A percentile compares a stretch with the other conserved stretches of the same genome.
Evolutionary conservation across 2,329 filamentous ascomycete species (phyloP).

Genomic region (Elsinoe arachidis): DNA sequence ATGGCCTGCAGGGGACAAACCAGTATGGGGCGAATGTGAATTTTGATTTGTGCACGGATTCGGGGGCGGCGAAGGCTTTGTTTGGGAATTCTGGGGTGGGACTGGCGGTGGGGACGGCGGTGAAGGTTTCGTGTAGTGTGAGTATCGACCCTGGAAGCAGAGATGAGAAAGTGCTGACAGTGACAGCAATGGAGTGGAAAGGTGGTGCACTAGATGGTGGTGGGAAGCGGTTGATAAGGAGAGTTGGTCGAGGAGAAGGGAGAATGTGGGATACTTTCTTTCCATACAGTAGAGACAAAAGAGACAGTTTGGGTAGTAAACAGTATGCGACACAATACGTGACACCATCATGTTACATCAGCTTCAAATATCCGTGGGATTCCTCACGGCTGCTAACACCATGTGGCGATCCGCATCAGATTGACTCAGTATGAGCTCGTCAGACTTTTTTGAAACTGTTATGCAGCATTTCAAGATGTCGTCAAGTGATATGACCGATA

Average conservation of each 20-base stretch:
- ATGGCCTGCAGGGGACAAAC: slow-evolving; percentile 26
- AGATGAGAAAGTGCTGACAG: neutral
- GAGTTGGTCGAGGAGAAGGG: neutral
- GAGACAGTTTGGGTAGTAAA: no score
- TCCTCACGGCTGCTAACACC: no score
- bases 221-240: neutral
- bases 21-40: slow-evolving; percentile 32
- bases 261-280: neutral
- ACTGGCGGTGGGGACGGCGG: slow-evolving; percentile 27
- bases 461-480: no score
- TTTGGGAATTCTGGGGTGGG: slow-evolving; percentile 28
- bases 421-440: no score
- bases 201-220: slow-evolving; percentile 15
- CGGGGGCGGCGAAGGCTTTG: slow-evolving; percentile 29
- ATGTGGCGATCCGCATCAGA: no score
- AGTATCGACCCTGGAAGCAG: neutral
- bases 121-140: slow-evolving; percentile 23
- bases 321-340: no score
- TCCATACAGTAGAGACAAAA: no score
- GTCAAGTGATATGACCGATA: no score
- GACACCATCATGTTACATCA: no score
- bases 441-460: no score
- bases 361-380: no score
- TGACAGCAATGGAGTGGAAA: slow-evolving; percentile 16
- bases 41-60: slow-evolving; percentile 35